Percentiles rank a stretch among this genome's conserved stretches.
Conservation (phyloP, 2,329 filamentous ascomycete species). For the Penicillium sp. region DNA sequence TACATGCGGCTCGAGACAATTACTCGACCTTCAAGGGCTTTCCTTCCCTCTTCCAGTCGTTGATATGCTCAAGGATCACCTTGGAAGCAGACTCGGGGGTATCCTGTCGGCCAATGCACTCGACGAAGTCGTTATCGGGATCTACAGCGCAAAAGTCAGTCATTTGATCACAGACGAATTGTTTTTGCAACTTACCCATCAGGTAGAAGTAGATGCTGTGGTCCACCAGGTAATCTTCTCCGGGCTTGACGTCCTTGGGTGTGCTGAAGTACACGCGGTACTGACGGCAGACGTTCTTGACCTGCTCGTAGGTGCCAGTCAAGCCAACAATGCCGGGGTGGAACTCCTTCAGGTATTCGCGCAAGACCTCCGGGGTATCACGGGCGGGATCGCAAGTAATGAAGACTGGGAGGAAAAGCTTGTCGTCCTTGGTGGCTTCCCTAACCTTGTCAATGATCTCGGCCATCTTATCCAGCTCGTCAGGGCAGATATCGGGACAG, state of each 20-base stretch:
- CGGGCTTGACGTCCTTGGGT: constrained; percentile 81
- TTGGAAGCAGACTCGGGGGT: constrained; percentile 82
- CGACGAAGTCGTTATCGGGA: constrained; percentile 96
- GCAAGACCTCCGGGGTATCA: constrained; percentile 82
- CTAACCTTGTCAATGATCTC: constrained; percentile 77
- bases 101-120: constrained; percentile 93
- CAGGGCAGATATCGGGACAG: constrained; percentile 97
- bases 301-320: constrained; percentile 90
- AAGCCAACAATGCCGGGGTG: constrained; percentile 83
- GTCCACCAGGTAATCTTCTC: constrained; percentile 95
- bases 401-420: constrained; percentile 75
- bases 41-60: constrained; percentile 66
- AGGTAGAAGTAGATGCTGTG: constrained; percentile 99
- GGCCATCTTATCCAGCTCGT: constrained; percentile 99
- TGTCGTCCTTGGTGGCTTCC: constrained; percentile 42
- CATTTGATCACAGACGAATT: not conserved
- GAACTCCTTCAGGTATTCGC: constrained; percentile 87
- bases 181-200: constrained; percentile 67
- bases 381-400: constrained; percentile 94
- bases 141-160: constrained; percentile 55
- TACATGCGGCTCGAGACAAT: constrained; percentile 18
- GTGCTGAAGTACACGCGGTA: constrained; percentile 98
- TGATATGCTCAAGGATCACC: constrained; percentile 84
- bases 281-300: constrained; percentile 91
- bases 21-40: constrained; percentile 55